Conservation (phyloP, 768 basidiomycete genomes). For the Neoboletus brunneissimus region DNA sequence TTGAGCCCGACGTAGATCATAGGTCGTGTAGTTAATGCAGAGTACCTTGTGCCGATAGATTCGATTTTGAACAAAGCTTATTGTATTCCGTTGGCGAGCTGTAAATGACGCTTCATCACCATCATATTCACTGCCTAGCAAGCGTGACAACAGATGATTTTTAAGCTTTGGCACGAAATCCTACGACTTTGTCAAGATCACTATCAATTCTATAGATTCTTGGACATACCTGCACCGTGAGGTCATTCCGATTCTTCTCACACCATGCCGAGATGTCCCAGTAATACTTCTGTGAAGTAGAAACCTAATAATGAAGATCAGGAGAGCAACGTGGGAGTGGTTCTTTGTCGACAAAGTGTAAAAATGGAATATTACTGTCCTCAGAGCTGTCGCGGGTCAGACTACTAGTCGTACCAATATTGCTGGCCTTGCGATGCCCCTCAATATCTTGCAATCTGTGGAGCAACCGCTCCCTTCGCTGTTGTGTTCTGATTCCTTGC, state of each 20-base stretch:
- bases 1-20: conserved; percentile 21
- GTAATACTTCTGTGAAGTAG: neutral
- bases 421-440: too few relatives aligned
- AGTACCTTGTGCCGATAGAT: too few relatives aligned
- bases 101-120: conserved; percentile 25
- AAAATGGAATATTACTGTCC: neutral
- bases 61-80: neutral
- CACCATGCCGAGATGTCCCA: too few relatives aligned
- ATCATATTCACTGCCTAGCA: conserved; percentile 3
- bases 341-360: conserved; percentile 6
- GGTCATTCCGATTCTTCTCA: neutral
- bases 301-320: conserved; percentile 22
- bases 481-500: too few relatives aligned
- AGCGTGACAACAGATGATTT: neutral
- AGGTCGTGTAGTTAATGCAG: too few relatives aligned
- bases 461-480: neutral
- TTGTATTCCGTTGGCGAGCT: conserved; percentile 9
- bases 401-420: too few relatives aligned
- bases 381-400: too few relatives aligned
- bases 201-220: too few relatives aligned
- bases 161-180: neutral
- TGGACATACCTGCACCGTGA: neutral
- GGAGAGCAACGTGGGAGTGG: conserved; percentile 1
- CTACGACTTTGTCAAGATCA: neutral
- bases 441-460: neutral